Conservation (phyloP, 192 early-diverging fungal species). For the Umbelopsis sp. region DNA sequence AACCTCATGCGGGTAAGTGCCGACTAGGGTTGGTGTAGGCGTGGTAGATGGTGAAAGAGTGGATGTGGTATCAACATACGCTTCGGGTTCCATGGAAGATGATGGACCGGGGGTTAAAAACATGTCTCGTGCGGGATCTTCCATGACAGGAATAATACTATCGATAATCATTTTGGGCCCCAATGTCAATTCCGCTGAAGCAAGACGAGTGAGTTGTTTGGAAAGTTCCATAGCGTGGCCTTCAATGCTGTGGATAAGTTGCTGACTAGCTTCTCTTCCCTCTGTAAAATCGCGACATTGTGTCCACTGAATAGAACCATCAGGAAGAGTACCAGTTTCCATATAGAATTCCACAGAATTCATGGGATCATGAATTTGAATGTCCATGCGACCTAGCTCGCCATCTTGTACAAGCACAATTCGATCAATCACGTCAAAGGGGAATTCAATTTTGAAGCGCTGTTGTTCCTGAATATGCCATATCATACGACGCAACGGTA, state of each 20-base stretch:
- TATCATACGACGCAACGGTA: constrained; percentile 20
- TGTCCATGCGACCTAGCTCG: background rate
- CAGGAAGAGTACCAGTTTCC: constrained; percentile 42
- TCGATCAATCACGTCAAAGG: constrained; percentile 44
- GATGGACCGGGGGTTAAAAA: background rate
- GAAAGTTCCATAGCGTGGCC: constrained; percentile 31
- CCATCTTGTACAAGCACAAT: constrained; percentile 35
- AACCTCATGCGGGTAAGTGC: background rate
- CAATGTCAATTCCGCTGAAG: constrained; percentile 15
- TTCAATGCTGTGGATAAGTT: constrained; percentile 48
- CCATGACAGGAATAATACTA: constrained; percentile 13
- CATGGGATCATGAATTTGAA: constrained; percentile 36
- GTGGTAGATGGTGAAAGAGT: constrained; percentile 38
- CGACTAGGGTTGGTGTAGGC: constrained; percentile 24
- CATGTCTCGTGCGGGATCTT: constrained; percentile 1
- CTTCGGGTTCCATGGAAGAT: constrained; percentile 22
- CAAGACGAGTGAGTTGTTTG: constrained; percentile 19
- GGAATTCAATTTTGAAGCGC: constrained; percentile 59
- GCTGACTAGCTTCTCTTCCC: constrained; percentile 57
- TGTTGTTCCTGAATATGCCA: constrained; percentile 63
- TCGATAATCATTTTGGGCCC: constrained; percentile 25
- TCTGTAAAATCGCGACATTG: constrained; percentile 67
- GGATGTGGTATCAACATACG: constrained; percentile 15
- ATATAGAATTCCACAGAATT: constrained; percentile 55
- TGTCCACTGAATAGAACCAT: constrained; percentile 48